Base-by-base conservation (phyloP, 192 early-diverging fungal species). In the Backusella australiensis region DNA sequence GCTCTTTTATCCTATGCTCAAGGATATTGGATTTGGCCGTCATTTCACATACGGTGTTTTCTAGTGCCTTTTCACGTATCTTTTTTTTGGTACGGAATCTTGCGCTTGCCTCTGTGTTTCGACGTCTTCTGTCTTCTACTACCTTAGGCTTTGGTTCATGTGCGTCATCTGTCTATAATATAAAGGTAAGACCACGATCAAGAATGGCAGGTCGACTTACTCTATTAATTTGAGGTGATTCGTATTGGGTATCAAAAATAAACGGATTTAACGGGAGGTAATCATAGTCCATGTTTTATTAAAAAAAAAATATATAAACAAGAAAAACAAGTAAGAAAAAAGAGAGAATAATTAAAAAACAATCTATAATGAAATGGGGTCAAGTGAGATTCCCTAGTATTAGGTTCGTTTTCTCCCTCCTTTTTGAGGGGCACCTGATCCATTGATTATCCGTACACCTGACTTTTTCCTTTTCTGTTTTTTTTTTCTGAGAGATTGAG, bases 71-170 rank as follows among this genome's bases (percentile, higher is more conserved):
- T 83, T 97, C 96, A 49, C 91, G 89, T 79, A 91, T 78, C 86
- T 97, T 97, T 82, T 97, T 98, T 86, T 96, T 96, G 71, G 92
- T 88, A 11, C 97, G 88, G 89, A 98, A 98, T 21, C 97, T 87
- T n/a, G 96, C 96, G 5, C 93, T 94, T n/a, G 97, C 97, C 8
- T 90, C 95, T 2, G 96, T 97, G 86, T 98, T 98, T 49, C 96
- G 90, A 34, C 89, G 83, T 65, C 96, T 88, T 85, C 97, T 97
- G 83, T 98, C 95, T 67, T 91, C 92, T 69, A 91, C 87, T 17
- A 87, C 88, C 2, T 32, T 1, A 32, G 12, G 35, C 23, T 17
- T 17, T 1, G 6, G 46, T 49, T 49, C 6, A 49, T 44, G 42
- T 44, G 15, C 11, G 1, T 49, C 46, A 49, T 49, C 19, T 49